These are phyloP conservation scores for Quercus glauca DNA, from an alignment of 306 rosid genomes.

Conservation along the genomic window DNA sequence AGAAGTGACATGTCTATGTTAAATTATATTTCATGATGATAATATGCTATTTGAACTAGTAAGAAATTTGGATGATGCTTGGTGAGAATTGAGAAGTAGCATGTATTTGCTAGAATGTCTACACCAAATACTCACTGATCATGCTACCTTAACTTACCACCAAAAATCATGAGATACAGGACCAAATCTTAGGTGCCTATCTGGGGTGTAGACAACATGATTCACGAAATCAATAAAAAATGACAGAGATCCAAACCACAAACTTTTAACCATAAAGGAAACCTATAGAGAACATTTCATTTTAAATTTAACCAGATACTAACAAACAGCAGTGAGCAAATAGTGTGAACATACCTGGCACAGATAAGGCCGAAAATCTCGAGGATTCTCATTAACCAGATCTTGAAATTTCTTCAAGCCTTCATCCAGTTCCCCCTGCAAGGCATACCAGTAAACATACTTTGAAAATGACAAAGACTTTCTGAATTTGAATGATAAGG, in stretches of 20 bases:
- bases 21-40: not conserved
- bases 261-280: not conserved
- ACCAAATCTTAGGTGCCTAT: not conserved
- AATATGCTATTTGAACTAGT: not conserved
- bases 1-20: not conserved
- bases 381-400: slow-evolving; percentile 65
- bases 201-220: not conserved
- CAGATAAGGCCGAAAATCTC: slow-evolving; percentile 93
- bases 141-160: not conserved
- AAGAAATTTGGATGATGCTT: not conserved
- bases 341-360: slow-evolving; percentile 54
- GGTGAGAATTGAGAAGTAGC: not conserved
- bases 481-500: not conserved
- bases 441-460: slow-evolving; percentile 9
- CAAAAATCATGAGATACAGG: not conserved
- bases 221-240: not conserved
- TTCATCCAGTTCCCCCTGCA: slow-evolving; percentile 80
- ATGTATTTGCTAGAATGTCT: not conserved
- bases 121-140: not conserved
- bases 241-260: not conserved
- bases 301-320: not conserved
- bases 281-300: not conserved
- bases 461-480: not conserved
- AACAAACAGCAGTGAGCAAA: slow-evolving; percentile 6
- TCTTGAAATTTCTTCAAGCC: slow-evolving; percentile 67